Conservation (phyloP, 768 basidiomycete species). For the Phallus indusiatus region DNA sequence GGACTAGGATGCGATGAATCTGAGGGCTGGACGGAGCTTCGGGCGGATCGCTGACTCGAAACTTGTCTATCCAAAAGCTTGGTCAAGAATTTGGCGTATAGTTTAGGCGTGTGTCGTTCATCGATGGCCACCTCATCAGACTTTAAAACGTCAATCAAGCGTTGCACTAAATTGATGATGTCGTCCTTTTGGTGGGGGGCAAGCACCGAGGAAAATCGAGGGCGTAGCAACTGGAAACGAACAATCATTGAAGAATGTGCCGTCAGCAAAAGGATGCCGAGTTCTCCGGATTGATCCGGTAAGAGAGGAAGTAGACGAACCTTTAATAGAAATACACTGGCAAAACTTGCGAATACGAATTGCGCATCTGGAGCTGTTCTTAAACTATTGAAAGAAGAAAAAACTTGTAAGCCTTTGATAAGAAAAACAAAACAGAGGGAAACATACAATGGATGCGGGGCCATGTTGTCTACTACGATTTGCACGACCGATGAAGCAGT, state of each 20-base stretch:
- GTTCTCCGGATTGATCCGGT: too few species aligned
- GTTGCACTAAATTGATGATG: conserved; percentile 13
- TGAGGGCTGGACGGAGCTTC: not conserved
- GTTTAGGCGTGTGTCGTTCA: conserved; percentile 17
- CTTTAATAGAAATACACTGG: conserved; percentile 17
- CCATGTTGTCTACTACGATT: conserved; percentile 12
- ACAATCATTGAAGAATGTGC: not conserved
- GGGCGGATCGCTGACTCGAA: not conserved
- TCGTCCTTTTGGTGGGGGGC: conserved; percentile 10
- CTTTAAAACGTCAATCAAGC: conserved; percentile 15
- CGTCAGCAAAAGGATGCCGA: not conserved
- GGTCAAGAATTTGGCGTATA: conserved; percentile 17
- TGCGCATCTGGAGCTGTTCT: conserved; percentile 18
- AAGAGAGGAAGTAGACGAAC: not conserved
- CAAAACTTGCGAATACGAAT: conserved; percentile 19
- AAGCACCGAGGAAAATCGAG: conserved; percentile 11
- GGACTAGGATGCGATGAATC: not conserved
- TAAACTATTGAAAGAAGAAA: conserved; percentile 17
- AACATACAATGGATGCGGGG: conserved; percentile 11
- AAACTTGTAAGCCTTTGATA: conserved; percentile 43
- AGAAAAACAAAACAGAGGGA: not conserved
- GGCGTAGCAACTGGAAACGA: conserved; percentile 13
- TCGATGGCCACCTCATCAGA: conserved; percentile 16
- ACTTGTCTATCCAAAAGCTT: conserved; percentile 13
- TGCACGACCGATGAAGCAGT: conserved; percentile 21